These are phyloP conservation scores for Solanum sejunctum DNA, from an alignment of 257 asterid species.

Conservation along the genomic window DNA sequence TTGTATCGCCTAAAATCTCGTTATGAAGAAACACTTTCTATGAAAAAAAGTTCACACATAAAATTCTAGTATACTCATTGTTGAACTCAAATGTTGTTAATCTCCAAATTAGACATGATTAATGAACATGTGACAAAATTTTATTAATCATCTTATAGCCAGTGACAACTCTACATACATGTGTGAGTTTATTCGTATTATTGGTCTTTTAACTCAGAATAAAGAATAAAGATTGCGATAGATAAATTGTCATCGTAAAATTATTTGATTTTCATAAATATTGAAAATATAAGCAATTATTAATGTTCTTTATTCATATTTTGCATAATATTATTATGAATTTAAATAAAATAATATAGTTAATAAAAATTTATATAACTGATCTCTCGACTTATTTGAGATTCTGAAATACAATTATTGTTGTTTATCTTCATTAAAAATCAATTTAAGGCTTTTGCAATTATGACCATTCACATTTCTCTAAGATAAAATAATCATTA, in stretches of 20 bases:
- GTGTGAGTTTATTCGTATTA: background rate
- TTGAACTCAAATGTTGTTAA: background rate
- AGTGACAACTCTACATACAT: background rate
- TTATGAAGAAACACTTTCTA: no score
- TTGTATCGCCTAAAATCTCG: no score
- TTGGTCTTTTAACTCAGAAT: no score
- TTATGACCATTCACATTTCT: background rate
- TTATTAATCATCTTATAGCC: background rate
- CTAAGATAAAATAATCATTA: background rate
- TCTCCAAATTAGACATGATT: background rate
- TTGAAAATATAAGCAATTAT: background rate
- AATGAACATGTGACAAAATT: slow-evolving; percentile 1
- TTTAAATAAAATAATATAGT: background rate
- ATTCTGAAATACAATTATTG: background rate
- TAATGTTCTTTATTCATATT: background rate
- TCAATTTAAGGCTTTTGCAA: background rate
- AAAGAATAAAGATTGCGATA: background rate
- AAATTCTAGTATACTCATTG: background rate
- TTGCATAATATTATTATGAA: background rate
- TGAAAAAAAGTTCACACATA: no score
- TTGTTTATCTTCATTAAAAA: background rate
- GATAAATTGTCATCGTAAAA: background rate
- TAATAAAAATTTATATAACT: background rate
- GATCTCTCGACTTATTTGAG: background rate
- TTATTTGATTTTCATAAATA: background rate